These are phyloP conservation scores for Monilinia polystroma DNA, from an alignment of 2,329 filamentous ascomycete genomes.

Conservation along the genomic window DNA sequence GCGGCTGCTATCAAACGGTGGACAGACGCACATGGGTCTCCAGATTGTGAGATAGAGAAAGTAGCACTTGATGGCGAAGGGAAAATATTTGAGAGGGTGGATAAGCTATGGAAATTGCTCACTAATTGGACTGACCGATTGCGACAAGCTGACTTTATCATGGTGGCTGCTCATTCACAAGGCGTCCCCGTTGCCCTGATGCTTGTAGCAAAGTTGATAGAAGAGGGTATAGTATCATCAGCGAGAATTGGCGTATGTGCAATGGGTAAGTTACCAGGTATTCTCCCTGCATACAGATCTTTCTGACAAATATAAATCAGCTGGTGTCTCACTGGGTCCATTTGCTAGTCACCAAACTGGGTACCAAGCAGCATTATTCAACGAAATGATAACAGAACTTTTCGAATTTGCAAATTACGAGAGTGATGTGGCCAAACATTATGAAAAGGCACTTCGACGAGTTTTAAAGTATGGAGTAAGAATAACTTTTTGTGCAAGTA, in stretches of 20 bases:
- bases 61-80: conserved; percentile 94
- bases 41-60: conserved; percentile 82
- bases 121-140: conserved; percentile 95
- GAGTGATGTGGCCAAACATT: conserved; percentile 78
- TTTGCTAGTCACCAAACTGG: conserved; percentile 54
- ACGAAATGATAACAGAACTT: conserved; percentile 86
- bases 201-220: conserved; percentile 87
- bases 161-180: conserved; percentile 93
- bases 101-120: conserved; percentile 90
- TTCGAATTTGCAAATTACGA: conserved; percentile 88
- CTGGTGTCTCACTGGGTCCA: conserved; percentile 88
- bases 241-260: conserved; percentile 83
- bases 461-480: conserved; percentile 77
- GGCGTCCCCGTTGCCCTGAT: conserved; percentile 93
- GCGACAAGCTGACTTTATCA: conserved; percentile 79
- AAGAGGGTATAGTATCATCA: conserved; percentile 77
- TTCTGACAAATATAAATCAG: conserved; percentile 49
- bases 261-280: conserved; percentile 50
- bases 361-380: conserved; percentile 57
- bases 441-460: conserved; percentile 71
- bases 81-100: conserved; percentile 83
- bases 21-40: conserved; percentile 70
- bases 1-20: conserved; percentile 82
- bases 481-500: conserved; percentile 86
- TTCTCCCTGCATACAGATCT: not conserved